Percentiles rank a stretch among this genome's conserved stretches.
Conservation (phyloP, 352 stramenopile species). For the Pythium monospermum region DNA sequence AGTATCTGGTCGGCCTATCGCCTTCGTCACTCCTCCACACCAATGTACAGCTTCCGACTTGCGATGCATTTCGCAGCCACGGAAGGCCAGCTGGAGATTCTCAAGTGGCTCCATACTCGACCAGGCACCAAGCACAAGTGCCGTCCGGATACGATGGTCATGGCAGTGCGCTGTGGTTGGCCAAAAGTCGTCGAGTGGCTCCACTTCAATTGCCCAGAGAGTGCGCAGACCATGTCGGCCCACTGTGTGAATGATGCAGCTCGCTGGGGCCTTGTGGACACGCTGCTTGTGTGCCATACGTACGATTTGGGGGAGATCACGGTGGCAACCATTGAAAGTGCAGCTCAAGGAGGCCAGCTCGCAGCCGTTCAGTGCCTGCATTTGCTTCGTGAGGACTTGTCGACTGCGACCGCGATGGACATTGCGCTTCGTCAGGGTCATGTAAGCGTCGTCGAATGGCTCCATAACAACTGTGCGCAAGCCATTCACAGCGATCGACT, state of each 20-base stretch:
- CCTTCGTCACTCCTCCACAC: background rate
- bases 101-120: constrained; percentile 5
- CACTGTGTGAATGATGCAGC: constrained; percentile 1
- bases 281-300: constrained; percentile 6
- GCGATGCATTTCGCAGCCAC: constrained; percentile 4
- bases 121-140: background rate
- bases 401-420: no score
- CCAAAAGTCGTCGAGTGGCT: constrained; percentile 13
- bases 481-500: no score
- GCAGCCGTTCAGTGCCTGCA: no score
- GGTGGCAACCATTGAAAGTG: no score
- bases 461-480: no score
- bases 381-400: no score
- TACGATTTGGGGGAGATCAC: background rate
- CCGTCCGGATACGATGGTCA: constrained; percentile 9
- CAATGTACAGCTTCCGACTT: background rate
- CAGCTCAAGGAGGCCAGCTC: no score
- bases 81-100: constrained; percentile 4
- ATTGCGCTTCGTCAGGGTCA: no score
- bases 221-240: background rate
- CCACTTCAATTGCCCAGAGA: constrained; percentile 1
- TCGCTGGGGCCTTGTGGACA: constrained; percentile 4
- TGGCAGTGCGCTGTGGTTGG: constrained; percentile 11
- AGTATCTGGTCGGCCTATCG: background rate
- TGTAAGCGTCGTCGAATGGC: no score